These are phyloP conservation scores for Alternaria sp. DNA, from an alignment of 2,329 filamentous ascomycete genomes.

Conservation along the genomic window DNA sequence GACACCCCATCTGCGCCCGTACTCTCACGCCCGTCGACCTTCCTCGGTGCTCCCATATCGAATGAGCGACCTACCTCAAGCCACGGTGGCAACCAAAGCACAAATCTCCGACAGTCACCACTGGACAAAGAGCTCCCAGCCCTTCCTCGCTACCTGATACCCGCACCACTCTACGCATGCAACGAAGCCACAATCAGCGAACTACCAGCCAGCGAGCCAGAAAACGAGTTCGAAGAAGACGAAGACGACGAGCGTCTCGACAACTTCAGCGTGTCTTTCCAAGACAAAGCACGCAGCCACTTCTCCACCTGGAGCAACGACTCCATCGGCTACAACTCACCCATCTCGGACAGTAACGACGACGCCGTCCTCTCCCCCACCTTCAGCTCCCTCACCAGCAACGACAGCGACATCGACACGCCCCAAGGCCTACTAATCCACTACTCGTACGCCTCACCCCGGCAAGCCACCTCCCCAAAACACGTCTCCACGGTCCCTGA, in stretches of 20 bases:
- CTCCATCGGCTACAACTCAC: conserved; percentile 31
- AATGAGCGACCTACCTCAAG: conserved; percentile 39
- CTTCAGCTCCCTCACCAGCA: conserved; percentile 42
- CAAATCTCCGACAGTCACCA: conserved; percentile 20
- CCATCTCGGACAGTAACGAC: conserved; percentile 29
- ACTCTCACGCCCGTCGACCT: conserved; percentile 24
- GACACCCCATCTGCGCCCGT: conserved; percentile 26
- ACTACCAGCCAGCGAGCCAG: conserved; percentile 9
- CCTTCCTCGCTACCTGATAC: conserved; percentile 37
- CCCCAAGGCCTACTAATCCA: conserved; percentile 27
- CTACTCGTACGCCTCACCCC: conserved; percentile 25
- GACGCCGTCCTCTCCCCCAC: conserved; percentile 37
- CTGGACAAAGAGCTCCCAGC: conserved; percentile 40
- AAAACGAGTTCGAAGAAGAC: conserved; percentile 19
- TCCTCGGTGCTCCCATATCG: conserved; percentile 18
- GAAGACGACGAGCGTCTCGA: conserved; percentile 19
- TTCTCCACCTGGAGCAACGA: conserved; percentile 44
- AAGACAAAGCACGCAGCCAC: conserved; percentile 35
- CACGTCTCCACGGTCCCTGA: conserved; percentile 9
- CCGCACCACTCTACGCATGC: conserved; percentile 39
- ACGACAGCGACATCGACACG: conserved; percentile 33
- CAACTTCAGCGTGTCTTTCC: conserved; percentile 14
- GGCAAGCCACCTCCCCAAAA: background rate
- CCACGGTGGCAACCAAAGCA: conserved; percentile 24
- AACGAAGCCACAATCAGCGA: conserved; percentile 16